These are phyloP conservation scores for Neurospora sublineolata DNA, from an alignment of 495 filamentous ascomycete genomes.

Conservation along the genomic window DNA sequence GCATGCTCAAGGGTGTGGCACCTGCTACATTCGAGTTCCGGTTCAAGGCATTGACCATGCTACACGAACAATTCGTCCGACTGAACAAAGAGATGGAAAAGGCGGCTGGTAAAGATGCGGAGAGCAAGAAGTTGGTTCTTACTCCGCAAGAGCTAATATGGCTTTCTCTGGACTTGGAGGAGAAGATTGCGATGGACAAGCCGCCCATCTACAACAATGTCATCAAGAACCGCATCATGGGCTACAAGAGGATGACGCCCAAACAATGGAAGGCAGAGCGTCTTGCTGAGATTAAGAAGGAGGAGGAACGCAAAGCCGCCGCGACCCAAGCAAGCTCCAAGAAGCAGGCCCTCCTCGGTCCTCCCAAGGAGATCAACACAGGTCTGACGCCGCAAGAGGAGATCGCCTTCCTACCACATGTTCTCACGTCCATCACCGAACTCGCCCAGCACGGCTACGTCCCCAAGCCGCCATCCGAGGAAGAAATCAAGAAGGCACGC, in stretches of 20 bases:
- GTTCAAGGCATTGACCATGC: conserved; percentile 51
- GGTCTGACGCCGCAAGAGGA: conserved; percentile 59
- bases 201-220: conserved; percentile 64
- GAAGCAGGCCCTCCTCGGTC: conserved; percentile 14
- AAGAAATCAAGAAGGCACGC: conserved; percentile 39
- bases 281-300: conserved; percentile 16
- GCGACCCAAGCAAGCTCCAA: conserved; percentile 8
- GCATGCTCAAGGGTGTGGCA: conserved; percentile 52
- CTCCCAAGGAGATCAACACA: conserved; percentile 46
- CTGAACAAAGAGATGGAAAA: conserved; percentile 57
- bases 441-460: conserved; percentile 68
- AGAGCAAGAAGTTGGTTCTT: conserved; percentile 38
- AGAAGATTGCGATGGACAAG: conserved; percentile 57
- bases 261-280: conserved; percentile 53
- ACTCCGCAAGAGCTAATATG: conserved; percentile 60
- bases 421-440: conserved; percentile 48
- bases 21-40: conserved; percentile 63
- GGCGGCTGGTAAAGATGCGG: conserved; percentile 28
- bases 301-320: conserved; percentile 11
- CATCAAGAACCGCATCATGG: conserved; percentile 66
- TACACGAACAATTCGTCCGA: conserved; percentile 62
- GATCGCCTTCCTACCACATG: conserved; percentile 43
- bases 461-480: conserved; percentile 45
- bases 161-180: conserved; percentile 75
- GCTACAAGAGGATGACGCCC: conserved; percentile 57